A percentile compares a stretch with the other conserved stretches of the same genome.
Conservation (phyloP, 2,329 filamentous ascomycete genomes). For the Fusarium fujikuroi region DNA sequence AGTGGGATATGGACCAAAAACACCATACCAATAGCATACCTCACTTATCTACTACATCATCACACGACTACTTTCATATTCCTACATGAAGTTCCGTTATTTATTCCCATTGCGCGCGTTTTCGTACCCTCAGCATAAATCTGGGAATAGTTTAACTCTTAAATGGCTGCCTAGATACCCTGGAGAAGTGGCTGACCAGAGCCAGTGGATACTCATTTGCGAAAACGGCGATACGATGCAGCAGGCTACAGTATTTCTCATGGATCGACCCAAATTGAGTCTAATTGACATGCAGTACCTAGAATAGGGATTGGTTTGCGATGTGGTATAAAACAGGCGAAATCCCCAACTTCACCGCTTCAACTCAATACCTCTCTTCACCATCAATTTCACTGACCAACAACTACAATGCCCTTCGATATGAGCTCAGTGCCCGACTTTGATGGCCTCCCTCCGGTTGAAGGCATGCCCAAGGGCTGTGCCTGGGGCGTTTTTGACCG, state of each 20-base stretch:
- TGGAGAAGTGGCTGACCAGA: neutral
- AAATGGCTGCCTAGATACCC: neutral
- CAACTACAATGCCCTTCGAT: neutral
- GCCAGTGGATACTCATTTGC: conserved; percentile 20
- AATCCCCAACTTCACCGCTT: neutral
- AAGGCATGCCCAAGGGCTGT: conserved; percentile 59
- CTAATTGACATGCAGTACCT: neutral
- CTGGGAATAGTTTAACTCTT: neutral
- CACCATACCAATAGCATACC: accelerated
- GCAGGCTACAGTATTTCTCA: neutral
- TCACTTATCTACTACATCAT: accelerated
- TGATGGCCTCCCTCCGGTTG: conserved; percentile 43
- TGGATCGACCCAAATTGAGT: neutral
- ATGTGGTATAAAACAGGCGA: conserved; percentile 8
- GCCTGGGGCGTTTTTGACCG: conserved; percentile 62
- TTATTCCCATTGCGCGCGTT: no score
- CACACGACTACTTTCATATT: accelerated
- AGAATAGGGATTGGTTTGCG: neutral
- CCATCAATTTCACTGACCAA: neutral
- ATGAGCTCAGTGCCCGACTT: conserved; percentile 21
- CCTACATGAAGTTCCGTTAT: no score
- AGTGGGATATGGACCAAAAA: accelerated
- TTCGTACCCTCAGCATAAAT: neutral
- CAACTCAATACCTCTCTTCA: no score
- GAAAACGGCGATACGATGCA: neutral